Evolutionary conservation across 1,284 basidiomycete genomes (phyloP), one percentile per base, ranked within the genome.

Genomic region (Phlebopus sp.): DNA sequence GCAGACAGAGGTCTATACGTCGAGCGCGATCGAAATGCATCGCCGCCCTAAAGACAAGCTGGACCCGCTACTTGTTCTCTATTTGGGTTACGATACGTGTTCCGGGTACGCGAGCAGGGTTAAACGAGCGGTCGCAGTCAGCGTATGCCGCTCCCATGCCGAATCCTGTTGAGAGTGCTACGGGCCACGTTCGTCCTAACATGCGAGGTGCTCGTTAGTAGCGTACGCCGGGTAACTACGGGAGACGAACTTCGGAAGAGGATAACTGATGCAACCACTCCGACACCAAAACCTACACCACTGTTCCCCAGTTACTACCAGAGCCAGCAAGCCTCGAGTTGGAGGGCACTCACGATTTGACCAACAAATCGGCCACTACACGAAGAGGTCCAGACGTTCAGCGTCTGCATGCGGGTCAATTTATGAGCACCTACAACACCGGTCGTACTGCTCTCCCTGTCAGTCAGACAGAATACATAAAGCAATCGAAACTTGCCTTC

Each of bases 111-210:
- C 92, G 83, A 53, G 94, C 88, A 15, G 93, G 91, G 75, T 96
- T 96, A 81, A 97, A 96, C 18, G 90, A 90, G 56, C 92, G 86
- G 76, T 97, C 93, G 74, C 94, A 97, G 80, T 97, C 91, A 25
- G 92, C 92, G 70, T 95, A 96, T 39, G 92, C 91, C 49, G 86
- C 84, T 52, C 92, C 92, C 40, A 84, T 76, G 39, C 90, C 93
- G 66, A 91, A 97, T 53, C 96, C 95, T 17, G 94, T 93, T 6
- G 90, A 82, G 50, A 98, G 82, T 52, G 92, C 89, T 54, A 98
- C 89, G 19, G 96, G 96, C 92, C 94, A 98, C 63, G 90, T 90
- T 57, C 95, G 91, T 76, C 96, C 95, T 98, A 37, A 44, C 14
- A 35, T 49, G 40, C 19, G 47, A 10, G 13, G 40, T 47, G 45